A percentile compares a stretch with the other conserved stretches of the same genome.
phyloP scores from a whole-genome alignment of 2,329 filamentous ascomycete genomes.

The Ceratocystis ficicola region DNA sequence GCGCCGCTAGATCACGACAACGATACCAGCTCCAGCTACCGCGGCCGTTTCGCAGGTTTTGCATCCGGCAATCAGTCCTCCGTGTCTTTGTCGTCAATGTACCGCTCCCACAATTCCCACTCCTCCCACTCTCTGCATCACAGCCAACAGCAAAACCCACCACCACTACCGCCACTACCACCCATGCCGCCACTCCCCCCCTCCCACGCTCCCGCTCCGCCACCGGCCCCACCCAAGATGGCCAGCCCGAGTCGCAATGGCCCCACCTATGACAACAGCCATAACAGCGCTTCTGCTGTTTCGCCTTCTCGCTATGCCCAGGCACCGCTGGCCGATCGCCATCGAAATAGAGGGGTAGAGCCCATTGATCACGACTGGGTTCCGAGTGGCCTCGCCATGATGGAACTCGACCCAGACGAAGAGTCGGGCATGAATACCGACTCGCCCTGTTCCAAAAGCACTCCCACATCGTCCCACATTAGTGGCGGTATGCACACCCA shows the following conservation, averaged over 20 bases:
- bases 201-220: not conserved
- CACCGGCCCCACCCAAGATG: slow-evolving; percentile 2
- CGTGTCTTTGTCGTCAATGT: slow-evolving; percentile 18
- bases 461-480: slow-evolving; percentile 12
- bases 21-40: not conserved
- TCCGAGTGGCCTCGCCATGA: slow-evolving; percentile 27
- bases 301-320: not conserved
- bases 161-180: slow-evolving; percentile 21
- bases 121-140: not conserved
- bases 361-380: slow-evolving; percentile 28
- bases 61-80: slow-evolving; percentile 21
- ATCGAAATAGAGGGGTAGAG: slow-evolving; percentile 27
- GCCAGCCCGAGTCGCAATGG: slow-evolving; percentile 8
- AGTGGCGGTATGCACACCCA: slow-evolving; percentile 17
- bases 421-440: slow-evolving; percentile 26
- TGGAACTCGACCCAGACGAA: slow-evolving; percentile 23
- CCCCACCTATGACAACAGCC: not conserved
- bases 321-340: slow-evolving; percentile 17
- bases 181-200: slow-evolving; percentile 1
- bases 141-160: slow-evolving; percentile 5
- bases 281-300: slow-evolving; percentile 23
- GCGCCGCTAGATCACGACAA: not conserved
- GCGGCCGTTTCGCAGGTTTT: slow-evolving; percentile 19
- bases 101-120: not conserved
- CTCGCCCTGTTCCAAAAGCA: slow-evolving; percentile 21